Conservation (phyloP, 495 filamentous ascomycete genomes). For the Penicillium nucicola region DNA sequence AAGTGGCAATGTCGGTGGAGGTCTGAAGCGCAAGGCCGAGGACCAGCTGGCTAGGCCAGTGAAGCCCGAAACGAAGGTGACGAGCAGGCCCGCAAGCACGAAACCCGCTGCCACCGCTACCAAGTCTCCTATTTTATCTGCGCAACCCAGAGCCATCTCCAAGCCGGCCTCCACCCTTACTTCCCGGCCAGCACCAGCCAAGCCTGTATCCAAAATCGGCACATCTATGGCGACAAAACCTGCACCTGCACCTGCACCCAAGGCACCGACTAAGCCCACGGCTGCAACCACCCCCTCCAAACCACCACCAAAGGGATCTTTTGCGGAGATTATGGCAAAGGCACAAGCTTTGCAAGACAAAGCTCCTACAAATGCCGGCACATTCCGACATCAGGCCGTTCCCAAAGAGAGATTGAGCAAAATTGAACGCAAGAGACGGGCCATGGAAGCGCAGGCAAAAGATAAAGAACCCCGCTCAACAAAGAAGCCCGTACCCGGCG, state of each 20-base stretch:
- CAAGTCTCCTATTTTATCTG: slow-evolving; percentile 13
- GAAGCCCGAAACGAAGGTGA: slow-evolving; percentile 20
- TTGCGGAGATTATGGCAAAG: slow-evolving; percentile 39
- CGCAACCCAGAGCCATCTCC: slow-evolving; percentile 3
- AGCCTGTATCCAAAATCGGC: slow-evolving; percentile 16
- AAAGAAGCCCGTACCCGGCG: slow-evolving; percentile 21
- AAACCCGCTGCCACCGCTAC: background rate
- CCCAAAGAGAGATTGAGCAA: slow-evolving; percentile 41
- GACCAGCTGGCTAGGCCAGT: slow-evolving; percentile 31
- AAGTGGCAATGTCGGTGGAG: slow-evolving; percentile 19
- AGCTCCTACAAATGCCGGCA: slow-evolving; percentile 31
- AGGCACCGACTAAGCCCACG: slow-evolving; percentile 6
- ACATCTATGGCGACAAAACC: background rate
- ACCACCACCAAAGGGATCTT: slow-evolving; percentile 42
- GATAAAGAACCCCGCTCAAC: slow-evolving; percentile 29
- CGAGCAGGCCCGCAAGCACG: slow-evolving; percentile 12
- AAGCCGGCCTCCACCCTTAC: slow-evolving; percentile 16
- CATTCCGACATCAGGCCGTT: slow-evolving; percentile 34
- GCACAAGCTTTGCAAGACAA: slow-evolving; percentile 37
- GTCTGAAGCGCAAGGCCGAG: slow-evolving; percentile 46
- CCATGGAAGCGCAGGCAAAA: slow-evolving; percentile 30
- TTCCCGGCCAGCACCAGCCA: slow-evolving; percentile 9
- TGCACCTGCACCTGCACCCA: slow-evolving; percentile 1
- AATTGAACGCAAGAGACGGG: slow-evolving; percentile 36
- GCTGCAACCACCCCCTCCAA: slow-evolving; percentile 25